Base-by-base conservation (phyloP, 768 basidiomycete species). In the Cystofilobasidium macerans region DNA sequence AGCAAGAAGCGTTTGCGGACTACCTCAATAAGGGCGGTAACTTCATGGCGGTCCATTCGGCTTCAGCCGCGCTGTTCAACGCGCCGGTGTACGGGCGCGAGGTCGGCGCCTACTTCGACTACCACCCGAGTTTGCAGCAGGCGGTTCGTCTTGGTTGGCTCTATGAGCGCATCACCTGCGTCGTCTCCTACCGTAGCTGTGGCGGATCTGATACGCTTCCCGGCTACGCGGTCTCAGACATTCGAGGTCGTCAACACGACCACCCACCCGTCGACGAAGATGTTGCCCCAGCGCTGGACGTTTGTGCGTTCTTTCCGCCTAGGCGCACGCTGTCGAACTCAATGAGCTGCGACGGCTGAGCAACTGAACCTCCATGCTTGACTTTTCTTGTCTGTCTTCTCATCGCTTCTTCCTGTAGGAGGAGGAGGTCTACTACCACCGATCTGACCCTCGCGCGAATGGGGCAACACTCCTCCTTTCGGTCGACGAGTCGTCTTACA, bases 1-100 rank as follows among this genome's bases (percentile, higher is more conserved):
- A 84, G 85, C 28, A 82, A 85, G 71, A 75, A 77, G 85, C 86
- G 0, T 79, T 88, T 62, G 81, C 85, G 67, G 80, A 71, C 16
- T 88, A 85, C 74, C 76, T 88, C 48, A 80, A 86, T 70, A 72
- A 77, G 2, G 86, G 87, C 64, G 87, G 87, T 0, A 86, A 83
- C 65, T 87, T 86, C 69, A 77, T 86, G 43, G 86, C 80, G 2
- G 78, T 88, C 36, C 87, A 88, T 73, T 80, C 84, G 53, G 82
- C 84, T 11, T 81, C 83, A 1, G 86, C 84, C 59, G 81, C 81
- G 36, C 74, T 88, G 48, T 78, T 79, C 45, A 82, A 83, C 67
- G 80, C 81, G 3, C 79, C 80, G 0, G 85, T 82, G 71, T 88
- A 81, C 71, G 78, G 78, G 22, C 77, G 75, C 59, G 82, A 85